phyloP scores from a whole-genome alignment of 192 early-diverging fungal genomes.

The Dispira parvispora region DNA sequence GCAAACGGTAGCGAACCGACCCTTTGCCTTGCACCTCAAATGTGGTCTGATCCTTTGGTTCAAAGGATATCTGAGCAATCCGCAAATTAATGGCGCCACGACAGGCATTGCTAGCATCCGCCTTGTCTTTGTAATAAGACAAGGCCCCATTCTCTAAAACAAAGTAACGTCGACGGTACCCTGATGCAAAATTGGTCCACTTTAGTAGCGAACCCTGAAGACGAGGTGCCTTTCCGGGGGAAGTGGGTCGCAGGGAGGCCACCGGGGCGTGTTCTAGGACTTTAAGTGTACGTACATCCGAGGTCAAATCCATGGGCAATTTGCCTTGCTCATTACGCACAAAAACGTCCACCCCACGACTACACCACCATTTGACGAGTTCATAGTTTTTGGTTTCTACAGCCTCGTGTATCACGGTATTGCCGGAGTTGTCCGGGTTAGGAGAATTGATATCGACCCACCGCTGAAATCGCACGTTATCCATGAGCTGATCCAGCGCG shows the following conservation, averaged over 20 bases:
- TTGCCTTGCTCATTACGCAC: slow-evolving; percentile 48
- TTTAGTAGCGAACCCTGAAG: slow-evolving; percentile 51
- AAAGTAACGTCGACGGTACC: slow-evolving; percentile 68
- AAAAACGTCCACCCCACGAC: slow-evolving; percentile 56
- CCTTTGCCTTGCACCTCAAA: slow-evolving; percentile 71
- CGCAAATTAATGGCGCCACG: slow-evolving; percentile 64
- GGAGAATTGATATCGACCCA: slow-evolving; percentile 55
- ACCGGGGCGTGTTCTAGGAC: slow-evolving; percentile 33
- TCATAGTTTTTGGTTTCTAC: slow-evolving; percentile 38
- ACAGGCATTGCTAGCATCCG: slow-evolving; percentile 56
- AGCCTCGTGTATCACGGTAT: slow-evolving; percentile 52
- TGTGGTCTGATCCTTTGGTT: slow-evolving; percentile 44
- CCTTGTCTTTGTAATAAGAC: slow-evolving; percentile 68
- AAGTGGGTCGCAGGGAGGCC: slow-evolving; percentile 28
- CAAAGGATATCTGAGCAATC: slow-evolving; percentile 45
- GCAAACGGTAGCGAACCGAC: slow-evolving; percentile 49
- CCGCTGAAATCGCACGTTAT: slow-evolving; percentile 28
- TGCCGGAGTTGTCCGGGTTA: slow-evolving; percentile 33
- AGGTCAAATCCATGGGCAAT: slow-evolving; percentile 34
- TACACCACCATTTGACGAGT: slow-evolving; percentile 52
- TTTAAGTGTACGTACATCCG: slow-evolving; percentile 30
- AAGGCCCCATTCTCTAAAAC: slow-evolving; percentile 61
- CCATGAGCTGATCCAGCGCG: slow-evolving; percentile 25
- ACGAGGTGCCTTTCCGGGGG: slow-evolving; percentile 38
- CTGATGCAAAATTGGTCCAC: slow-evolving; percentile 74